These are phyloP conservation scores for Penicillium alfredii DNA, from an alignment of 495 filamentous ascomycete species.

Conservation along the genomic window DNA sequence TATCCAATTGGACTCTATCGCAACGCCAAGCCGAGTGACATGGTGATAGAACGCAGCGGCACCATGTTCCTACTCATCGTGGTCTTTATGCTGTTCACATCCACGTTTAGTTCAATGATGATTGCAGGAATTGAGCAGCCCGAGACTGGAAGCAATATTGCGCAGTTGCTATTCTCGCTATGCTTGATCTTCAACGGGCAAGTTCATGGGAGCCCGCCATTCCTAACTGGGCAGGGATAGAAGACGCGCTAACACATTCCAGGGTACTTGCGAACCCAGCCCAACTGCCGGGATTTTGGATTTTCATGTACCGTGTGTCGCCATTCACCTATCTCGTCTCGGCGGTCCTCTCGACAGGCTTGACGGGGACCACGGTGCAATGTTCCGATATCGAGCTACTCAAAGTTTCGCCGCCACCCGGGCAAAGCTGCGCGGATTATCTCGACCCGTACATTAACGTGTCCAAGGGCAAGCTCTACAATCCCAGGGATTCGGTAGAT, in stretches of 20 bases:
- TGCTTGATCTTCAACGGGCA: conserved; percentile 63
- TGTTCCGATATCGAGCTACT: conserved; percentile 60
- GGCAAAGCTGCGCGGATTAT: conserved; percentile 54
- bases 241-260: conserved; percentile 9
- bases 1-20: conserved; percentile 72
- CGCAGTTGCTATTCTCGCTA: conserved; percentile 60
- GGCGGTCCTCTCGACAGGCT: conserved; percentile 54
- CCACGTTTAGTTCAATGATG: conserved; percentile 53
- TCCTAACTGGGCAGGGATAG: no score
- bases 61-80: conserved; percentile 58
- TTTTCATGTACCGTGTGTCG: conserved; percentile 76
- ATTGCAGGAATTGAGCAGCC: conserved; percentile 62
- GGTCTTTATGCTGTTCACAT: conserved; percentile 45
- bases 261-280: conserved; percentile 63
- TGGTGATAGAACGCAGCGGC: conserved; percentile 52
- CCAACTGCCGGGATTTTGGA: conserved; percentile 68
- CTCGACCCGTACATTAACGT: conserved; percentile 42
- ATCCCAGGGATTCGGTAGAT: conserved; percentile 42
- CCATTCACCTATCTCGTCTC: conserved; percentile 68
- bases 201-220: conserved; percentile 8
- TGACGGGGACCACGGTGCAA: conserved; percentile 52
- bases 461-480: conserved; percentile 48
- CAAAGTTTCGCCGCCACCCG: conserved; percentile 45
- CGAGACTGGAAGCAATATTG: conserved; percentile 60
- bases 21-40: conserved; percentile 56